Base-by-base conservation (phyloP, 2,329 filamentous ascomycete species). In the Falciphora oryzae region DNA sequence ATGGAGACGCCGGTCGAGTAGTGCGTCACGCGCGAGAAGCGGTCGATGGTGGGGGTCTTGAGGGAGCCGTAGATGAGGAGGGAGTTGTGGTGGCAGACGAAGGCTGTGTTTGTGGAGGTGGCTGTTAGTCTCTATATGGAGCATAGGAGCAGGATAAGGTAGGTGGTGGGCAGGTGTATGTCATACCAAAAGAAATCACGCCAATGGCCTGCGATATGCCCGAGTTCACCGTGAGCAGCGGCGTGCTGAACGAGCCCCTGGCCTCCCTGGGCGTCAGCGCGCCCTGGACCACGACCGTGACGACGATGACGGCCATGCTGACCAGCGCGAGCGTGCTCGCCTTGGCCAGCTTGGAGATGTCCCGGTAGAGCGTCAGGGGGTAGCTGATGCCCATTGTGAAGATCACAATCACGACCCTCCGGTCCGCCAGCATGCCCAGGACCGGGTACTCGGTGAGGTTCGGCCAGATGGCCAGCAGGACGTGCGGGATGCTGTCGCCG, bases 301-400 rank as follows among this genome's bases (percentile, higher is more conserved):
- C 73, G 63, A 99, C 84, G 71, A 99, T 99, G 67, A 98, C 80
- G 66, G 87, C 72, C 95, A 99, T 99, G 79, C 93, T 96, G 69
- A 97, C 83, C 65, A 99, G 84, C 32, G 95, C 95, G 71, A 98
- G 81, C 11, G 93, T 95, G 72, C 93, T 97, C 71, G 95, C 95
- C 84, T 97, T 98, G 60, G 95, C 93, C 77, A 93, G 91, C 89
- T 98, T 98, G 65, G 95, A 90, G 78, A 99, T 99, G 76, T 99
- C 95, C 71, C 95, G 85, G 79, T 99, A 99, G 64, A 99, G 79
- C 63, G 93, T 96, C 73, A 99, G 79, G 6, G 95, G 95, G 74
- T 91, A 98, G 65, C 93, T 97, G 68, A 98, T 83, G 50, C 89
- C 89, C 72, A 97, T 75, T 62, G 93, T 87, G 73, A 96, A 94